Base-by-base conservation (phyloP, 768 basidiomycete genomes). In the Mycena belliarum region DNA sequence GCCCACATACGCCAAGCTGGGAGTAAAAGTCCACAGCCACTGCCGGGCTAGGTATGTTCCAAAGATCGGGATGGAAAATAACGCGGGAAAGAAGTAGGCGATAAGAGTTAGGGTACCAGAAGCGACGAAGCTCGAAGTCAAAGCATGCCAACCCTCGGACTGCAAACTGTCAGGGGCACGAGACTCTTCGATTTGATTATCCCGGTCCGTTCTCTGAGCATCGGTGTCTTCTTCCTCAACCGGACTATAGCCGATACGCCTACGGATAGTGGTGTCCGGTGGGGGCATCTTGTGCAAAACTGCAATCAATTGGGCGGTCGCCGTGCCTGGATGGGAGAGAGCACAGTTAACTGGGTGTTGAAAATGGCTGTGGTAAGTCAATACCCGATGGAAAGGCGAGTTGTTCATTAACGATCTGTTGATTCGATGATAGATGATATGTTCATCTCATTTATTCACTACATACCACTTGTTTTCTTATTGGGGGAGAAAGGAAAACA, bases 11-110 rank as follows among this genome's bases (percentile, higher is more conserved):
- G 91, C 92, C 23, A 96, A 74, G 70, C 90, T 93, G 1, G 94
- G 95, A 0, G 93, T 90, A 67, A 97, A 95, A 38, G 85, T 89
- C 94, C 95, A 98, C 14, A 95, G 72, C 94, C 95, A 98, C 63
- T 91, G 79, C 38, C 80, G 81, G 4, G 96, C 96, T 3, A 97
- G 79, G 67, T 91, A 85, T 37, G 75, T 80, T 8, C 93, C 93
- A 63, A 97, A 93, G 0, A 95, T 59, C 2, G 95, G 95, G 26
- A 98, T 82, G 1, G 92, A 82, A 68, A 94, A 96, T 26, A 94
- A 69, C 21, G 94, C 82, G 0, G 95, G 95, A 68, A 95, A 93
- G 70, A 96, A 91, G 66, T 95, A 93, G 25, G 93, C 89, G 28
- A 84, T 70, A 6, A 98, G 79, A 6, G 95, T 95, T 70, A 96